Evolutionary conservation across 2,329 filamentous ascomycete species (phyloP).

Genomic region (Diplodia corticola): DNA sequence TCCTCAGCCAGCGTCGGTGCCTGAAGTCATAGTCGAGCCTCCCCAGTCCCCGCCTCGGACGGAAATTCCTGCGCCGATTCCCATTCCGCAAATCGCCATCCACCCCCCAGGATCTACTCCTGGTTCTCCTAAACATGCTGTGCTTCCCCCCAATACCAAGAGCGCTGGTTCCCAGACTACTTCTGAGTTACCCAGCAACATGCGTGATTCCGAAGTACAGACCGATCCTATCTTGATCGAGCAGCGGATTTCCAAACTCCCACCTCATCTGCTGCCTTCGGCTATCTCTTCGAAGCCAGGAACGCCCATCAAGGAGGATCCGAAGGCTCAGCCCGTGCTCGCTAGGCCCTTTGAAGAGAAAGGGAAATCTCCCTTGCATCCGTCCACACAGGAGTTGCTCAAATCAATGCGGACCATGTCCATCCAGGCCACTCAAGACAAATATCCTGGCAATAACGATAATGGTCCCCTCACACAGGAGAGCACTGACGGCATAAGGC

Average conservation of each 20-base stretch:
- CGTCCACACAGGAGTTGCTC: slow-evolving; percentile 14
- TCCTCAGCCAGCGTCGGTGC: slow-evolving; percentile 30
- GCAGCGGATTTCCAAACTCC: slow-evolving; percentile 71
- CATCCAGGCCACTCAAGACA: slow-evolving; percentile 54
- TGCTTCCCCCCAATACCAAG: slow-evolving; percentile 79
- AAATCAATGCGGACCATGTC: slow-evolving; percentile 21
- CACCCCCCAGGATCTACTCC: slow-evolving; percentile 67
- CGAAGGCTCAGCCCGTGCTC: slow-evolving; percentile 14
- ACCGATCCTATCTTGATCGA: slow-evolving; percentile 91
- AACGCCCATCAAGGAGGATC: slow-evolving; percentile 35
- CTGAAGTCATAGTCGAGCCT: slow-evolving; percentile 25
- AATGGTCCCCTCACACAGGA: slow-evolving; percentile 67
- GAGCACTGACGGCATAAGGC: slow-evolving; percentile 61
- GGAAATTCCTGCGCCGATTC: slow-evolving; percentile 42
- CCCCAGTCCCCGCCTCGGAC: slow-evolving; percentile 37
- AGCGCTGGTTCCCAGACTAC: slow-evolving; percentile 80
- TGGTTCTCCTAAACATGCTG: slow-evolving; percentile 65
- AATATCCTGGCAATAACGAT: slow-evolving; percentile 78
- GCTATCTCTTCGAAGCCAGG: slow-evolving; percentile 61
- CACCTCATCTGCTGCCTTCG: slow-evolving; percentile 76
- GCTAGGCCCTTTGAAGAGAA: slow-evolving; percentile 23
- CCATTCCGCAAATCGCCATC: slow-evolving; percentile 85
- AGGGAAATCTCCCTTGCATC: slow-evolving; percentile 22
- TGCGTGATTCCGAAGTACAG: slow-evolving; percentile 66
- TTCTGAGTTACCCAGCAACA: slow-evolving; percentile 49